A percentile compares a stretch with the other conserved stretches of the same genome.
Evolutionary conservation across 1,139 yeast genomes (phyloP).

Genomic region (Citeromyces hawaiiensis): DNA sequence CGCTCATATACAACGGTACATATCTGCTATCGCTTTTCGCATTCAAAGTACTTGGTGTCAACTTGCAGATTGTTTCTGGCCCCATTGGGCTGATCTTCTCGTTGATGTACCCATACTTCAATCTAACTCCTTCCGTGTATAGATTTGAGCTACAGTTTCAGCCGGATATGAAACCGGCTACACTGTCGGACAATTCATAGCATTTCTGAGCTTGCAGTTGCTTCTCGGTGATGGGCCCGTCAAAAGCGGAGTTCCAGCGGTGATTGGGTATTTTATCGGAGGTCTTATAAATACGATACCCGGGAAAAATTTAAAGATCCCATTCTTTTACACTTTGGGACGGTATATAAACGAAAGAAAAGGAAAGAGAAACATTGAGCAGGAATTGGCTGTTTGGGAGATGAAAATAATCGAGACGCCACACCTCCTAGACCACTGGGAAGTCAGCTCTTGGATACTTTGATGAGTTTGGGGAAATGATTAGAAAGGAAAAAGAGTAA

Average conservation of each 20-base stretch:
- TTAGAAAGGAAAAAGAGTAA: too few species aligned
- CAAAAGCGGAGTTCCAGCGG: slow-evolving; percentile 33
- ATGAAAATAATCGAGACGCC: slow-evolving; percentile 23
- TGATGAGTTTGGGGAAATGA: too few species aligned
- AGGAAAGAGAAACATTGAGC: slow-evolving; percentile 4
- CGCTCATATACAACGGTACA: slow-evolving; percentile 17
- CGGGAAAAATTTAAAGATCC: slow-evolving; percentile 41
- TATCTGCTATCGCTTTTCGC: slow-evolving; percentile 25
- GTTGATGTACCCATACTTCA: slow-evolving; percentile 41
- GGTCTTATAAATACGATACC: slow-evolving; percentile 44
- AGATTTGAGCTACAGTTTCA: slow-evolving; percentile 34
- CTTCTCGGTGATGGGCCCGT: slow-evolving; percentile 37
- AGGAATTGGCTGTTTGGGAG: slow-evolving; percentile 1
- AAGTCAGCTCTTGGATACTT: slow-evolving; percentile 43
- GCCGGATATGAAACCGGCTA: slow-evolving; percentile 19
- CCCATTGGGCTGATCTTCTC: slow-evolving; percentile 53
- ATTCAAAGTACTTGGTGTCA: slow-evolving; percentile 12
- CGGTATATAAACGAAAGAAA: slow-evolving; percentile 7
- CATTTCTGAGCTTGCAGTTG: slow-evolving; percentile 36
- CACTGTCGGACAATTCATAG: slow-evolving; percentile 45
- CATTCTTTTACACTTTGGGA: slow-evolving; percentile 16
- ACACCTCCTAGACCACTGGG: slow-evolving; percentile 49
- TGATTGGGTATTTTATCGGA: slow-evolving; percentile 50
- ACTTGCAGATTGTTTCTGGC: slow-evolving; percentile 35
- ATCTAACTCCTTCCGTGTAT: slow-evolving; percentile 47